Percentiles rank a stretch among this genome's conserved stretches.
Evolutionary conservation across 345 rosid species (phyloP).

Genomic region (Gossypium australe): DNA sequence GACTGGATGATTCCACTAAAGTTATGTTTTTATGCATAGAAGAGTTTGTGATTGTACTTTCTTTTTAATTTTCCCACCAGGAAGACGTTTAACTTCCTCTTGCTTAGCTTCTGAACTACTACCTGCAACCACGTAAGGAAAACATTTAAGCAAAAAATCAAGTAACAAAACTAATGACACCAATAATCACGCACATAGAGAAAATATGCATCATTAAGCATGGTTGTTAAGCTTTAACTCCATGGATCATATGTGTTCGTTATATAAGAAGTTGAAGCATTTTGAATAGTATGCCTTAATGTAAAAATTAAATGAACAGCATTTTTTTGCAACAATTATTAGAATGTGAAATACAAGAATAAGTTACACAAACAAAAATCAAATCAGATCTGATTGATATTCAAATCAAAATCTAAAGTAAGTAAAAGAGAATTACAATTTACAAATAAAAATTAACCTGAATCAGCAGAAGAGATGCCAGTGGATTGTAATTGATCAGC

Average conservation of each 20-base stretch:
- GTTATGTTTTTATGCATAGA: background rate
- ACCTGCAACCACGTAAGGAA: background rate
- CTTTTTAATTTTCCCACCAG: conserved; percentile 48
- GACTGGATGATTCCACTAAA: background rate
- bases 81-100: conserved; percentile 45
- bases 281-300: background rate
- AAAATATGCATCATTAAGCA: background rate
- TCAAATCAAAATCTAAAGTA: background rate
- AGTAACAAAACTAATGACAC: background rate
- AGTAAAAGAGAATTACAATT: background rate
- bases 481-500: conserved; percentile 28
- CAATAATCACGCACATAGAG: background rate
- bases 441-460: conserved; percentile 2
- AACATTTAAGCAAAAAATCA: background rate
- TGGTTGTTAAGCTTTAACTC: background rate
- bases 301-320: no score
- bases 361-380: background rate
- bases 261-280: background rate
- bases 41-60: conserved; percentile 27
- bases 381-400: conserved; percentile 3
- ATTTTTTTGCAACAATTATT: background rate
- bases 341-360: background rate
- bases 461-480: conserved; percentile 20
- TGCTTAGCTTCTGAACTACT: conserved; percentile 23
- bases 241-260: background rate